Evolutionary conservation across 1,139 yeast species (phyloP), one percentile per base, ranked within the genome.

Genomic region (Candida smagusa): DNA sequence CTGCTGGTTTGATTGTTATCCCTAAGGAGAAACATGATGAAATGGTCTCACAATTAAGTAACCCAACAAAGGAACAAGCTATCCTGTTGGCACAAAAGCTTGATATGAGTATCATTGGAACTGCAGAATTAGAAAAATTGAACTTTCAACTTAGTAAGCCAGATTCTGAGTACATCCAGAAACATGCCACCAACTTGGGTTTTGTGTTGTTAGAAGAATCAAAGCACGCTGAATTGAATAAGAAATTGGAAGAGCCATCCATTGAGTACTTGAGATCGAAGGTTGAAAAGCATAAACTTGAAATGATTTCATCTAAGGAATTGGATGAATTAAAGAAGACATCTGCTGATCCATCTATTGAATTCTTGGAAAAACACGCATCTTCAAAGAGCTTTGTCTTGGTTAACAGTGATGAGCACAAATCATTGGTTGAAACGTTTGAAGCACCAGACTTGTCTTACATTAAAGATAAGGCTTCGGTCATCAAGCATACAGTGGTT

Each of bases 291-390:
- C 39, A 36, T 21, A 38, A 34, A 2, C 31, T 43, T 13, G 22
- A 48, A 6, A 11, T 49, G 6, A 32, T 52, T 11, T 37, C 37
- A 7, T 22, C 27, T 3, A 21, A 25, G 6, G 47, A 46, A 22
- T 42, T 41, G 32, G 44, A 40, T 9, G 39, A 39, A 5, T 46
- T 61, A 35, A 43, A 44, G 16, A 25, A 16, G 1, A 36, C 23
- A 5, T 47, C 55, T 6, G 38, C 45, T 22, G 51, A 49, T 22
- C 56, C 70, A n/a, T 39, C 54, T 3, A 31, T 58, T 7, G 50
- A 46, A 4, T 38, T 33, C 32, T 42, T 50, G 25, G 32, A 35
- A 34, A 40, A 45, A 1, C 57, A 59, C 34, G 59, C 60, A 2
- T 23, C 43, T 3, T 40, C 41, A 7, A 27, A 35, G 11, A 50